phyloP scores from a whole-genome alignment of 441 rosid species.

The Omphalea diandra region DNA sequence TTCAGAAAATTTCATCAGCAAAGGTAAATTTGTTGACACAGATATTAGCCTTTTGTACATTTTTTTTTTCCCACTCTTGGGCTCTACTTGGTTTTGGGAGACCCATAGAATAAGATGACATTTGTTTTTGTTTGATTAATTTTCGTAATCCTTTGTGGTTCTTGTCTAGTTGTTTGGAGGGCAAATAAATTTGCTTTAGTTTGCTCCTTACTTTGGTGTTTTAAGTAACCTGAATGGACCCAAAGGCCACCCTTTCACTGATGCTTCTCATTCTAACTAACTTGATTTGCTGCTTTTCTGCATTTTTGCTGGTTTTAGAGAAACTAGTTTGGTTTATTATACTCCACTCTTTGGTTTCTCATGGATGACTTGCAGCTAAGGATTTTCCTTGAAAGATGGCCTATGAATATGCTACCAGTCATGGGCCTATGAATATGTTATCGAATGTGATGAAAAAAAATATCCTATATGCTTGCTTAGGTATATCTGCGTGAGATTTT shows the following conservation, averaged over 20 bases:
- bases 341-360: background rate
- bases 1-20: slow-evolving; percentile 51
- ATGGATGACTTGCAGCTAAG: background rate
- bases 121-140: background rate
- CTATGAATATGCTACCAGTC: background rate
- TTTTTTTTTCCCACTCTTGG: background rate
- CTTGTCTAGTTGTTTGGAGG: background rate
- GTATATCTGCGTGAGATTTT: background rate
- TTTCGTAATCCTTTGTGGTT: background rate
- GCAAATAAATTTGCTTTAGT: background rate
- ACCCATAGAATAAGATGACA: background rate
- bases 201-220: background rate
- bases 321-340: background rate
- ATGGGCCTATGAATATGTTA: too few species aligned
- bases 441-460: too few species aligned
- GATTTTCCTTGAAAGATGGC: background rate
- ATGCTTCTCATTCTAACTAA: slow-evolving; percentile 1
- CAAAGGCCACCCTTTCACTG: too few species aligned
- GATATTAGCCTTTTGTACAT: background rate
- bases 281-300: background rate
- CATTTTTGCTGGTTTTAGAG: background rate
- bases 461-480: too few species aligned
- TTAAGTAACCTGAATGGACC: background rate
- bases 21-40: slow-evolving; percentile 52
- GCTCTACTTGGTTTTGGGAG: background rate